These are phyloP conservation scores for Eutypa lata DNA, from an alignment of 2,329 filamentous ascomycete species.

Conservation along the genomic window DNA sequence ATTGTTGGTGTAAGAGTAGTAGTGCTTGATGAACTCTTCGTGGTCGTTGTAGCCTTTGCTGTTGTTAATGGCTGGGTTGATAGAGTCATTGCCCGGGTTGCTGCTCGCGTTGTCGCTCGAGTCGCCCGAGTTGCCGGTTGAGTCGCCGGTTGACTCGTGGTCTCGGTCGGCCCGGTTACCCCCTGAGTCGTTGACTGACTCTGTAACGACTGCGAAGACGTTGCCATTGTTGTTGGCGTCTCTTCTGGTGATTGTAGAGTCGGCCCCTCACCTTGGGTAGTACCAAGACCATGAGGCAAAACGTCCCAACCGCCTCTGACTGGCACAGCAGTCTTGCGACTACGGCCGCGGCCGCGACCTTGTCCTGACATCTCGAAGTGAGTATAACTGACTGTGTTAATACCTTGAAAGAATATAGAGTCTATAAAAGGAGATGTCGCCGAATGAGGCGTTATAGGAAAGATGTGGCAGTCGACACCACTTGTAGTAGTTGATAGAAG, in stretches of 20 bases:
- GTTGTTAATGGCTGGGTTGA: not conserved
- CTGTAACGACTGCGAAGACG: not conserved
- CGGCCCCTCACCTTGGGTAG: not conserved
- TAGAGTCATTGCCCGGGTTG: not conserved
- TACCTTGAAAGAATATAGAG: too few relatives aligned
- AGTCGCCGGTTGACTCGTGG: not conserved
- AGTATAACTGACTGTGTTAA: too few relatives aligned
- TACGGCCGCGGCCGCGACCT: too few relatives aligned
- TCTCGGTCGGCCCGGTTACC: not conserved
- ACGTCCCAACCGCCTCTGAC: conserved; percentile 16
- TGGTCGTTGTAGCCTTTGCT: not conserved
- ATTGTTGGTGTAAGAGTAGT: too few relatives aligned
- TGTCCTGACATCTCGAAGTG: too few relatives aligned
- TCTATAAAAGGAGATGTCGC: too few relatives aligned
- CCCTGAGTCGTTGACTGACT: not conserved
- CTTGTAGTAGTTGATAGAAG: too few relatives aligned
- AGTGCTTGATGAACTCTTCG: too few relatives aligned
- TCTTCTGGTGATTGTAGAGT: not conserved
- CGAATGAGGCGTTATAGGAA: too few relatives aligned
- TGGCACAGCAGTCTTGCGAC: conserved; percentile 14
- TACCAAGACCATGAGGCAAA: conserved; percentile 24
- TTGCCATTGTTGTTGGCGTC: not conserved
- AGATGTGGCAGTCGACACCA: too few relatives aligned
- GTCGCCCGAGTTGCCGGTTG: not conserved
- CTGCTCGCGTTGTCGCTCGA: not conserved